A percentile compares a stretch with the other conserved stretches of the same genome.
These are phyloP conservation scores for Diplogelasinospora grovesii DNA, from an alignment of 495 filamentous ascomycete genomes.

Conservation along the genomic window DNA sequence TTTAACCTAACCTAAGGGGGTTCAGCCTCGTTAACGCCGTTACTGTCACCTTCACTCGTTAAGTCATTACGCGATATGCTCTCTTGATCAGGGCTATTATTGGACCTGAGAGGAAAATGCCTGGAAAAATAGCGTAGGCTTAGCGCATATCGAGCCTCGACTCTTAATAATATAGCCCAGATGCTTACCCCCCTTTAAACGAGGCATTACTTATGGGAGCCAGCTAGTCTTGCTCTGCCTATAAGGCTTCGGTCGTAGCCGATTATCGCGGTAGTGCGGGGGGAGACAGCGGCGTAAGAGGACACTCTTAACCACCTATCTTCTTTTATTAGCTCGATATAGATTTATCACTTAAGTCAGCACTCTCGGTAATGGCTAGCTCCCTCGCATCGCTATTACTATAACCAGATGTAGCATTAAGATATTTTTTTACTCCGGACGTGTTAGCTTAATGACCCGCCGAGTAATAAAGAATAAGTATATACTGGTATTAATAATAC, in stretches of 20 bases:
- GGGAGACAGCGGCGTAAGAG: slow-evolving; percentile 2
- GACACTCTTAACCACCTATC: slow-evolving; percentile 1
- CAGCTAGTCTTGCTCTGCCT: slow-evolving; percentile 2
- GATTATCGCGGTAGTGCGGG: slow-evolving; percentile 1
- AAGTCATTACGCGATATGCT: neutral
- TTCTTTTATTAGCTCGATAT: slow-evolving; percentile 2
- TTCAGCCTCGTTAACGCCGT: neutral
- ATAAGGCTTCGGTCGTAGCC: neutral
- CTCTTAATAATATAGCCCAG: neutral
- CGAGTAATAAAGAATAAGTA: neutral
- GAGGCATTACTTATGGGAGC: slow-evolving; percentile 1
- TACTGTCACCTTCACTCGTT: neutral
- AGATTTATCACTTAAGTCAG: neutral
- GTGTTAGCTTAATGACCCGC: slow-evolving; percentile 5
- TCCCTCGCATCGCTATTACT: slow-evolving; percentile 3
- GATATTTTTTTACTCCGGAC: slow-evolving; percentile 2
- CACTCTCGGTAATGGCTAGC: neutral
- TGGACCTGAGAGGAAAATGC: neutral
- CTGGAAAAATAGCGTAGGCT: neutral
- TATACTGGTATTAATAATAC: slow-evolving; percentile 1
- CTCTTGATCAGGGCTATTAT: neutral
- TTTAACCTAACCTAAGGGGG: neutral
- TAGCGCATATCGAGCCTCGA: neutral
- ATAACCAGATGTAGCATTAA: slow-evolving; percentile 6
- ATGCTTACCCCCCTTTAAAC: neutral